Evolutionary conservation across 495 filamentous ascomycete genomes (phyloP).

Genomic region (Penicillium cosmopolitanum): DNA sequence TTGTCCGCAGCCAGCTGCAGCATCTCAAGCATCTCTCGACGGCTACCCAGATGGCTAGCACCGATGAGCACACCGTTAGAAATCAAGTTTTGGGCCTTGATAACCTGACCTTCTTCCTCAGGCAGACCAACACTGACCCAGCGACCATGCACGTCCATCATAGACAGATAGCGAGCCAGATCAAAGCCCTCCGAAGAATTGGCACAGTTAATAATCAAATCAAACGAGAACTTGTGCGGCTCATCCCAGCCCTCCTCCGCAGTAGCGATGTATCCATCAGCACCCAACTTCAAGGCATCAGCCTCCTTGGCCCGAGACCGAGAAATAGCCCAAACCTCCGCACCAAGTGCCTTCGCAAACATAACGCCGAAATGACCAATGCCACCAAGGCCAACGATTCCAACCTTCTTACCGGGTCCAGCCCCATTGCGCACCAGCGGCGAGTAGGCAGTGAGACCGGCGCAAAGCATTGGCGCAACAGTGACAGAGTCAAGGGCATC

Average conservation of each 20-base stretch:
- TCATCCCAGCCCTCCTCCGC: conserved; percentile 66
- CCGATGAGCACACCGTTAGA: conserved; percentile 79
- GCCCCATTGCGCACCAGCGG: conserved; percentile 76
- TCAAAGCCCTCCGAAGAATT: conserved; percentile 71
- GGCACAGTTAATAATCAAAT: conserved; percentile 74
- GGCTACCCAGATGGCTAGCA: conserved; percentile 78
- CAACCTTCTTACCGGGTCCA: conserved; percentile 80
- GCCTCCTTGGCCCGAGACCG: conserved; percentile 68
- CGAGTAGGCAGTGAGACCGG: conserved; percentile 79
- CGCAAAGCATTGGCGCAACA: conserved; percentile 89
- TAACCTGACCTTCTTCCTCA: conserved; percentile 72
- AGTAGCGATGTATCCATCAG: conserved; percentile 74
- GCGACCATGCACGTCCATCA: conserved; percentile 81
- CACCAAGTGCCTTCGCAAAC: conserved; percentile 72
- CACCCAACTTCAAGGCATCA: conserved; percentile 69
- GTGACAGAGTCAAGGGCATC: conserved; percentile 65
- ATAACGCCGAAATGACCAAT: conserved; percentile 75
- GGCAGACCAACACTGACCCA: conserved; percentile 86
- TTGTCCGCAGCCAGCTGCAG: conserved; percentile 79
- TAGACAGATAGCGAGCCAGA: conserved; percentile 70
- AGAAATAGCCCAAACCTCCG: conserved; percentile 72
- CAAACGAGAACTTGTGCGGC: conserved; percentile 61
- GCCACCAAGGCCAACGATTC: conserved; percentile 77
- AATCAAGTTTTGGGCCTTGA: conserved; percentile 78
- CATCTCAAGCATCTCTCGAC: conserved; percentile 83